These are phyloP conservation scores for Termitomyces eurrhizus DNA, from an alignment of 768 basidiomycete genomes.

Conservation along the genomic window DNA sequence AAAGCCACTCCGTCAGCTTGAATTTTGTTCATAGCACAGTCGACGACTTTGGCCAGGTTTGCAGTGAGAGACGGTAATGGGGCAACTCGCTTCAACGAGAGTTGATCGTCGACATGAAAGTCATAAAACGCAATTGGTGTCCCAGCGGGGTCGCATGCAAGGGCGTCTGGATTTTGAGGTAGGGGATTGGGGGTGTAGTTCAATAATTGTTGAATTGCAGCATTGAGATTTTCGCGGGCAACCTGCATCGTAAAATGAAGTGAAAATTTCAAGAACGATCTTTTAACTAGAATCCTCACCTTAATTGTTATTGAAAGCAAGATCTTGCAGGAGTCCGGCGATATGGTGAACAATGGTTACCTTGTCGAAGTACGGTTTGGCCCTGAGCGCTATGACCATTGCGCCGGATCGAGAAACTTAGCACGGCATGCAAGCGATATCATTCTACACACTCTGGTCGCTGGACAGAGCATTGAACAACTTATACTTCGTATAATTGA, in stretches of 20 bases:
- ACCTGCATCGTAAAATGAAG: constrained; percentile 4
- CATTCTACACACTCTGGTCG: no score
- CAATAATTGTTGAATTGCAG: constrained; percentile 3
- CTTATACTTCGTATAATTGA: neutral
- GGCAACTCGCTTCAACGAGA: constrained; percentile 4
- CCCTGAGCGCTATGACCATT: neutral
- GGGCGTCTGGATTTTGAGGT: neutral
- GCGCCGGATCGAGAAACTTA: neutral
- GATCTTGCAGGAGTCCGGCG: neutral
- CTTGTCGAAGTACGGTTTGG: neutral
- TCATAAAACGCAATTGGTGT: constrained; percentile 8
- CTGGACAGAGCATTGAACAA: neutral
- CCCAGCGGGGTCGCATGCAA: neutral
- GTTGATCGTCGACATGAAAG: constrained; percentile 7
- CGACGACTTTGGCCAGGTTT: constrained; percentile 1
- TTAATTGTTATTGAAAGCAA: neutral
- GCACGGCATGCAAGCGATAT: neutral
- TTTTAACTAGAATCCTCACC: neutral
- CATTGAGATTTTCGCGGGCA: constrained; percentile 7
- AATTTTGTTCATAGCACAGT: neutral
- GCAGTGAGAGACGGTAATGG: neutral
- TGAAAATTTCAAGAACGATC: neutral
- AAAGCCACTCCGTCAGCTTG: neutral
- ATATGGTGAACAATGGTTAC: neutral
- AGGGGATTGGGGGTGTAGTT: neutral